phyloP scores from a whole-genome alignment of 495 filamentous ascomycete species.

The Aspergillus taichungensis region DNA sequence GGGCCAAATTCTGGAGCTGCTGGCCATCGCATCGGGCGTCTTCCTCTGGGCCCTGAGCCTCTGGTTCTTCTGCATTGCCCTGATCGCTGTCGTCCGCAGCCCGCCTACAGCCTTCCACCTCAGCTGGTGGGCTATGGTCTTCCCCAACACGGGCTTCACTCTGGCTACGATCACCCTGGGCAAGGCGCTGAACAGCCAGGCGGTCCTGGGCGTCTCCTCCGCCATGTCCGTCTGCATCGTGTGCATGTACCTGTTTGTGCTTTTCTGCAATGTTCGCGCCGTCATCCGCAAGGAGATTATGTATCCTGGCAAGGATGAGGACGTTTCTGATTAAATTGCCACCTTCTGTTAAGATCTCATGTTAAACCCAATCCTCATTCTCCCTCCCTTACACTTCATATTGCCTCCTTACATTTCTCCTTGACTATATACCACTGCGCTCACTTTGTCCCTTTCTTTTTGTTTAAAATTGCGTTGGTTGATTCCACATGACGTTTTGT shows the following conservation, averaged over 20 bases:
- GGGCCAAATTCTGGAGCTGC: constrained; percentile 32
- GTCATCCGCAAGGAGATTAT: constrained; percentile 46
- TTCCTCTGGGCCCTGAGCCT: constrained; percentile 63
- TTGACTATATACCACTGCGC: too few relatives aligned
- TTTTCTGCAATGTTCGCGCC: constrained; percentile 44
- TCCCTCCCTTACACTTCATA: too few relatives aligned
- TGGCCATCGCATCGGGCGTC: constrained; percentile 43
- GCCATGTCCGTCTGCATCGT: constrained; percentile 45
- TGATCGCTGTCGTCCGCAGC: constrained; percentile 44
- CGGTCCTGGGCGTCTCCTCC: constrained; percentile 28
- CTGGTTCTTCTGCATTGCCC: constrained; percentile 61
- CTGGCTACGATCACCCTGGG: constrained; percentile 40
- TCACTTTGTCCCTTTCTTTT: not conserved
- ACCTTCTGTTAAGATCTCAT: not conserved
- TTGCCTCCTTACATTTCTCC: too few relatives aligned
- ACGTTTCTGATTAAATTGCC: constrained; percentile 28
- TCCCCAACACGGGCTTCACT: constrained; percentile 40
- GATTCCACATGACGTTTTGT: not conserved
- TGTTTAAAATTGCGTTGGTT: not conserved
- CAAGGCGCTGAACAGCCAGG: constrained; percentile 29
- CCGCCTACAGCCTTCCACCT: constrained; percentile 42
- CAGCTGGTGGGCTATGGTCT: constrained; percentile 45
- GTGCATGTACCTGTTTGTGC: constrained; percentile 49
- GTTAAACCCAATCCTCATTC: too few relatives aligned
- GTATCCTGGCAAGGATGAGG: constrained; percentile 57